Evolutionary conservation across 805 yeast species (phyloP).

Genomic region (Saturnispora dispora): DNA sequence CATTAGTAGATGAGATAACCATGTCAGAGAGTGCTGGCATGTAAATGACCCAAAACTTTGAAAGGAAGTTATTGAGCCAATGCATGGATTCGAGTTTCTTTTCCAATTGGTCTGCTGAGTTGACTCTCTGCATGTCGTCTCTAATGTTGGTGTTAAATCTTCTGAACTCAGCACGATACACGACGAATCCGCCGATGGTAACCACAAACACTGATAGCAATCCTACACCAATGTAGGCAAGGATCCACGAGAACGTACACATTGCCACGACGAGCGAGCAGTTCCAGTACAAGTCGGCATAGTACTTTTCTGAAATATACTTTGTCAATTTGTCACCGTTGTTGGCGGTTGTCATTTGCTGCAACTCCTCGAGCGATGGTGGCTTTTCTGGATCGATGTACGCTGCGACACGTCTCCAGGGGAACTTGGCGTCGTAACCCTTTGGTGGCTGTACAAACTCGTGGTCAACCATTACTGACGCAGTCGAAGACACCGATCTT

Average conservation of each 20-base stretch:
- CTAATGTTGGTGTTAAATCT: constrained; percentile 66
- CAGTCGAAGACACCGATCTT: neutral
- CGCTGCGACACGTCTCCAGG: constrained; percentile 29
- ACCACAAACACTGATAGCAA: constrained; percentile 54
- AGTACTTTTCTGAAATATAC: constrained; percentile 59
- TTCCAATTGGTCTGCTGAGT: constrained; percentile 55
- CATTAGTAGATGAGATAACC: constrained; percentile 64
- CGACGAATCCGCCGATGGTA: constrained; percentile 51
- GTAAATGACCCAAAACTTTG: constrained; percentile 79
- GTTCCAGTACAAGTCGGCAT: constrained; percentile 67
- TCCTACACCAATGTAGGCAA: constrained; percentile 57
- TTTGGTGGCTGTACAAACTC: constrained; percentile 9
- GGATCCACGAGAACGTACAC: constrained; percentile 61
- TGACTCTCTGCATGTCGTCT: constrained; percentile 64
- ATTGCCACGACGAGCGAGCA: constrained; percentile 55
- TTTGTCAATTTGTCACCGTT: constrained; percentile 35
- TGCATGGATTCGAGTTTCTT: constrained; percentile 63
- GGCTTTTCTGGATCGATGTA: constrained; percentile 23
- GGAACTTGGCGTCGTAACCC: constrained; percentile 19
- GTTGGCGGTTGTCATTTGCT: constrained; percentile 12
- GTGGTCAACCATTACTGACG: neutral
- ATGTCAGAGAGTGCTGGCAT: constrained; percentile 79
- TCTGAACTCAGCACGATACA: constrained; percentile 64
- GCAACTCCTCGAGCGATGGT: constrained; percentile 15
- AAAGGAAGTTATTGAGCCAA: constrained; percentile 71